Percentiles rank a stretch among this genome's conserved stretches.
Evolutionary conservation across 306 rosid genomes (phyloP).

Genomic region (Cajanus cajan): DNA sequence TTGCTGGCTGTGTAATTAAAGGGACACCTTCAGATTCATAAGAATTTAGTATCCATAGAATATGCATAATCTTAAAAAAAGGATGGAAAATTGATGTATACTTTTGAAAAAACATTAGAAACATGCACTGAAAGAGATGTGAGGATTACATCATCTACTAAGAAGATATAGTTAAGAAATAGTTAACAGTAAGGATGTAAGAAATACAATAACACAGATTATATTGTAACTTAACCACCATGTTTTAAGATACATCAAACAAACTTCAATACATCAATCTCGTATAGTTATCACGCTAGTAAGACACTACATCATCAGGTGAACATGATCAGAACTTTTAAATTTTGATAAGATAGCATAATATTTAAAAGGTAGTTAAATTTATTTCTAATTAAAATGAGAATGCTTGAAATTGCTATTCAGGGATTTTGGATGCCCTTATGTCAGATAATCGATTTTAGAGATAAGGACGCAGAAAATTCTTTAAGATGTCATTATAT

Average conservation of each 20-base stretch:
- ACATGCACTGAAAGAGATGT: not conserved
- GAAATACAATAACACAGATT: not conserved
- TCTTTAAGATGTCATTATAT: not conserved
- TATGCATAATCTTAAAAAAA: slow-evolving; percentile 27
- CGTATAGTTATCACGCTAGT: not conserved
- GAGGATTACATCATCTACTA: not conserved
- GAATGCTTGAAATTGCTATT: not conserved
- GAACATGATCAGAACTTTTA: not conserved
- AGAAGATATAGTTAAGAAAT: slow-evolving; percentile 13
- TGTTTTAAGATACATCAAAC: slow-evolving; percentile 19
- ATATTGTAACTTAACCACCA: not conserved
- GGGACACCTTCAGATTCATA: slow-evolving; percentile 26
- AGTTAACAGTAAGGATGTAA: not conserved
- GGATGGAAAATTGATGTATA: not conserved
- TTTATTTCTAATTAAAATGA: not conserved
- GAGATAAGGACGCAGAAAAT: not conserved
- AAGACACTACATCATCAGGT: not conserved
- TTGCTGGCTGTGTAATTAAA: slow-evolving; percentile 70
- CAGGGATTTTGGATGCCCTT: not conserved
- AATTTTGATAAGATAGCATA: not conserved
- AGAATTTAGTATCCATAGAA: slow-evolving; percentile 4
- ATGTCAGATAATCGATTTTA: not conserved
- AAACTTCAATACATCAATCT: not conserved
- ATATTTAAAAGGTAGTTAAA: not conserved
- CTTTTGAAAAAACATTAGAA: slow-evolving; percentile 7